These are phyloP conservation scores for Globisporangium viniferum DNA, from an alignment of 352 stramenopile genomes.

Conservation along the genomic window DNA sequence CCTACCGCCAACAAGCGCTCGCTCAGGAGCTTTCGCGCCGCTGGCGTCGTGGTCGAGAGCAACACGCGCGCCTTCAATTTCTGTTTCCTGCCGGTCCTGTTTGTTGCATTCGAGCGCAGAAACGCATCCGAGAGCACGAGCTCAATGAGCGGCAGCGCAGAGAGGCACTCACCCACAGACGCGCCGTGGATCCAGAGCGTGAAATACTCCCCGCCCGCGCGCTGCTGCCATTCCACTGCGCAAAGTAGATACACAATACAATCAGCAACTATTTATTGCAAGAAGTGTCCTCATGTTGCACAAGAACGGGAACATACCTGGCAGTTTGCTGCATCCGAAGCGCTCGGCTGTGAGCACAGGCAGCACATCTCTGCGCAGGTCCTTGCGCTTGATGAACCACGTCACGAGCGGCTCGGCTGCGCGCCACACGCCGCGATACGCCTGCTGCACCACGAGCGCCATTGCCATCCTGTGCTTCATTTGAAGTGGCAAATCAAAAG, in stretches of 20 bases:
- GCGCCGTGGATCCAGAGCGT: constrained; percentile 75
- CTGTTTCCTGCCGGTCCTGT: not conserved
- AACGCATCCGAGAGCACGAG: constrained; percentile 35
- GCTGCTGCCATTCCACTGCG: constrained; percentile 20
- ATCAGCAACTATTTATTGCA: not conserved
- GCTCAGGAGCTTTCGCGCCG: constrained; percentile 44
- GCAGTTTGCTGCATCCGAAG: constrained; percentile 39
- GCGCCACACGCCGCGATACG: constrained; percentile 56
- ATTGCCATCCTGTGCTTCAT: not conserved
- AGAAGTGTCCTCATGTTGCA: too few relatives aligned
- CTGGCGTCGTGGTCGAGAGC: constrained; percentile 66
- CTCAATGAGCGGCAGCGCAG: constrained; percentile 58
- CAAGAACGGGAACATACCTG: constrained; percentile 23
- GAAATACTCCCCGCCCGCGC: constrained; percentile 16
- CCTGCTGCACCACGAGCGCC: constrained; percentile 36
- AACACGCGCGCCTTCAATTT: constrained; percentile 35
- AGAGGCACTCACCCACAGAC: constrained; percentile 73
- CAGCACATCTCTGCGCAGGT: constrained; percentile 35
- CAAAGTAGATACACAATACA: too few relatives aligned
- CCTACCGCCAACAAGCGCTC: constrained; percentile 17
- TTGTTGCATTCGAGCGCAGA: constrained; percentile 2
- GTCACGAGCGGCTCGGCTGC: constrained; percentile 45
- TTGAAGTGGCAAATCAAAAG: not conserved
- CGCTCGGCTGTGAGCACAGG: constrained; percentile 39
- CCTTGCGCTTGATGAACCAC: constrained; percentile 56